Evolutionary conservation across 2,329 filamentous ascomycete species (phyloP), one percentile per base, ranked within the genome.

Genomic region (Fusarium sambucinum): DNA sequence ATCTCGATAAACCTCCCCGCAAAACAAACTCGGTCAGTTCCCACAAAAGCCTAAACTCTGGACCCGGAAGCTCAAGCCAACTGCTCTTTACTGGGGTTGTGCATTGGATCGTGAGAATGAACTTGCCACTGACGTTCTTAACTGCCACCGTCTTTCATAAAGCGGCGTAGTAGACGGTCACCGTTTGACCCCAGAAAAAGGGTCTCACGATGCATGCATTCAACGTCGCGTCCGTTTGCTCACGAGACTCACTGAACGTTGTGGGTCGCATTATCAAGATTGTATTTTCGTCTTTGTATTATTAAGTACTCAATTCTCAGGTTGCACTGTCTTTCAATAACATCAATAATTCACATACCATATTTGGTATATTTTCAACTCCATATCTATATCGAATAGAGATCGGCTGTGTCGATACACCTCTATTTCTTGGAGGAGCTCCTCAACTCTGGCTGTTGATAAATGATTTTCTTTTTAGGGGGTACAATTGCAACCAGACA

Each of bases 111-210:
- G 53, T 68, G 27, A 51, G 47, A 48, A 9, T 51, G 47, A 48
- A 9, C 29, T 51, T 29, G 63, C 40, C 63, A 55, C 60, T 62
- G 62, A 42, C 27, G 47, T 54, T 54, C 60, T 55, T 50, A 68
- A 69, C 55, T 65, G 65, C 60, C 60, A 69, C 66, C 66, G 66
- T 68, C 60, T 54, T 33, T 69, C 60, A 51, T 33, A 30, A 23
- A 37, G 51, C 56, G 55, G 56, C 51, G 40, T 47, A 35, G 53
- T 47, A 40, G 53, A 52, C 65, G 60, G 60, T 55, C 65, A 69
- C 66, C 66, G 60, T 68, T 69, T 61, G 32, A 54, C 45, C 45
- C 59, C 37, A 38, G 27, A 51, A 55, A 68, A 42, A 53, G 29
- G 16, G 21, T 21, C 55, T 68, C 66, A 62, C 60, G 55, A 68